A percentile compares a stretch with the other conserved stretches of the same genome.
Evolutionary conservation across 495 filamentous ascomycete genomes (phyloP).

Genomic region (Xylaria bambusicola): DNA sequence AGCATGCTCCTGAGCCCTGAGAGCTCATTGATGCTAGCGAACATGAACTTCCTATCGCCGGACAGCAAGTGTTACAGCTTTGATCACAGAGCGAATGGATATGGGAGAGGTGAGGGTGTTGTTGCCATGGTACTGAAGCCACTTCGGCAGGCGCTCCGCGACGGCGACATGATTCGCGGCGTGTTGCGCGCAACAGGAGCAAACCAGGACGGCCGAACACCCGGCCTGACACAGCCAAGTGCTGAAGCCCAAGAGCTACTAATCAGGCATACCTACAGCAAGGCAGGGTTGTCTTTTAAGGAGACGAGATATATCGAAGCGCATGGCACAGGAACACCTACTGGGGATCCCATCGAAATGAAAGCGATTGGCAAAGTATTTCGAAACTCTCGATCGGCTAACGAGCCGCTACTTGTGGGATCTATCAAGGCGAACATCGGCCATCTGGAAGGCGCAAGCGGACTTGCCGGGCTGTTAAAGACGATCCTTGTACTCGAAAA

Average conservation of each 20-base stretch:
- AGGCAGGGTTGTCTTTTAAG: constrained; percentile 44
- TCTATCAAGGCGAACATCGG: constrained; percentile 59
- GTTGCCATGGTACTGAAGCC: constrained; percentile 54
- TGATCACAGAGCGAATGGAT: constrained; percentile 57
- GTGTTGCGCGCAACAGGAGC: constrained; percentile 51
- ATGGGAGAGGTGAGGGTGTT: constrained; percentile 58
- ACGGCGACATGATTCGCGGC: constrained; percentile 53
- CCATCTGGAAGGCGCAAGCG: constrained; percentile 55
- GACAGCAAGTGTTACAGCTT: constrained; percentile 51
- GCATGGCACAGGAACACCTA: constrained; percentile 54
- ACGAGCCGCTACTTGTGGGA: constrained; percentile 50
- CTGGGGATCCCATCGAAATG: constrained; percentile 59
- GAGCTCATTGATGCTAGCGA: constrained; percentile 7
- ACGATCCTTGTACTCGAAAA: constrained; percentile 53
- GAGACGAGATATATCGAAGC: constrained; percentile 52
- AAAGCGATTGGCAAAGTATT: constrained; percentile 48
- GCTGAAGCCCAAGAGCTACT: constrained; percentile 50
- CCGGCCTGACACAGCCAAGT: constrained; percentile 56
- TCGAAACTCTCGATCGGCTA: constrained; percentile 22
- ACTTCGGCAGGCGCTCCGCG: constrained; percentile 43
- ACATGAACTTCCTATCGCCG: constrained; percentile 28
- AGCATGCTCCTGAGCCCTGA: constrained; percentile 48
- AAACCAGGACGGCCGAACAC: constrained; percentile 46
- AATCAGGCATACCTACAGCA: constrained; percentile 50
- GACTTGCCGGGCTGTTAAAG: constrained; percentile 57